phyloP scores from a whole-genome alignment of 768 basidiomycete genomes.

The Hydnum rufescens region DNA sequence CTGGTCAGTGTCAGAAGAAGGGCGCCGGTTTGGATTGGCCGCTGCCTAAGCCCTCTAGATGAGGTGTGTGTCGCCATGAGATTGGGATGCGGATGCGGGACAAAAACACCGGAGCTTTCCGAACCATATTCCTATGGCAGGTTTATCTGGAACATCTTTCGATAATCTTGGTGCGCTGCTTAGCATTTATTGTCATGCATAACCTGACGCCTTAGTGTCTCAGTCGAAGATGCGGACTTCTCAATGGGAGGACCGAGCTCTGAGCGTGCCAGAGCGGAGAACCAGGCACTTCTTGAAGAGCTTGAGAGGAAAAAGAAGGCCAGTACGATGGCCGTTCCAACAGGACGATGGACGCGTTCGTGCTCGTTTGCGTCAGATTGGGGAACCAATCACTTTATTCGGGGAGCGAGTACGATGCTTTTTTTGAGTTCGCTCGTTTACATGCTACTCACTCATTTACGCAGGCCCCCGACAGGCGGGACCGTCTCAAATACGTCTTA shows the following conservation, averaged over 20 bases:
- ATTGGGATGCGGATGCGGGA: too few species aligned
- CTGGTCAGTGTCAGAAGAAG: background rate
- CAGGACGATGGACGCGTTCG: conserved; percentile 90
- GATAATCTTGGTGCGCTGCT: background rate
- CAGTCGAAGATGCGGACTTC: conserved; percentile 11
- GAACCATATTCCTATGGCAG: too few species aligned
- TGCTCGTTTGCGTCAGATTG: conserved; percentile 73
- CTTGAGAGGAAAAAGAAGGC: conserved; percentile 97
- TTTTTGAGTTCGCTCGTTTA: conserved; percentile 5
- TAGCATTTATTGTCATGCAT: background rate
- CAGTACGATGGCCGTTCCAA: conserved; percentile 83
- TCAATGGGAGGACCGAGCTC: conserved; percentile 13
- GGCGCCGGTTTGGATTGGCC: background rate
- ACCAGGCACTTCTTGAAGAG: conserved; percentile 78
- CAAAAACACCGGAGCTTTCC: too few species aligned
- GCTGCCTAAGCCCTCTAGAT: background rate
- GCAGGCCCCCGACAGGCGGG: conserved; percentile 87
- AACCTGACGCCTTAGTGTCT: background rate
- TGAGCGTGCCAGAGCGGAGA: conserved; percentile 21
- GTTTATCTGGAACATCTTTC: too few species aligned
- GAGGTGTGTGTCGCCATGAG: too few species aligned
- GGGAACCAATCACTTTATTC: conserved; percentile 92
- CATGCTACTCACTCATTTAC: background rate
- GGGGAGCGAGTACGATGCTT: conserved; percentile 59
- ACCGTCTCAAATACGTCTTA: conserved; percentile 84